These are phyloP conservation scores for Taphrina wiesneri DNA, from an alignment of 1,139 yeast species.

Conservation along the genomic window DNA sequence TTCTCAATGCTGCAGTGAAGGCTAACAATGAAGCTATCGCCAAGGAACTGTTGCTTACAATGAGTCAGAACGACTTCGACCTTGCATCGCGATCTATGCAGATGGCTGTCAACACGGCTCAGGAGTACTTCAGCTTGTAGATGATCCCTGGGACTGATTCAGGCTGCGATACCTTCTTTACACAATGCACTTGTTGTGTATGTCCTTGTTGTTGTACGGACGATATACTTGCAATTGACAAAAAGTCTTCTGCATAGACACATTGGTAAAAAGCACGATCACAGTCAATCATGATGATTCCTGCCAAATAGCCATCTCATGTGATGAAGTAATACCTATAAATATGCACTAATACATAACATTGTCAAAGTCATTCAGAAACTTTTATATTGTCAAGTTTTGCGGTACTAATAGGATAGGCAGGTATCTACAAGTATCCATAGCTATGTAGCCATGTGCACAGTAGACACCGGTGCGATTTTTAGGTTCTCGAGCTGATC, in stretches of 20 bases:
- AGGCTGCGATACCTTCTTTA: no score
- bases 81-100: neutral
- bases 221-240: neutral
- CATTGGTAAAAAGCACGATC: no score
- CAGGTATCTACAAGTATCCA: no score
- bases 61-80: neutral
- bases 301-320: neutral
- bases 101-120: neutral
- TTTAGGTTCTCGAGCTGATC: neutral
- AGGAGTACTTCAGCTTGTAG: neutral
- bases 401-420: no score
- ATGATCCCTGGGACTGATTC: no score
- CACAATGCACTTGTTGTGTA: no score
- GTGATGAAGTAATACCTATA: neutral
- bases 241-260: no score
- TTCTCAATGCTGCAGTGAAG: slow-evolving; percentile 1
- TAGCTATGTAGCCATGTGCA: no score
- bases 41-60: neutral
- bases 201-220: no score
- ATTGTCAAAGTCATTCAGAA: no score
- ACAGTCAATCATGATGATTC: no score
- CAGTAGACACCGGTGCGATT: neutral
- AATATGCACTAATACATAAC: neutral
- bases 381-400: no score
- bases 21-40: neutral